These are phyloP conservation scores for Tricladium varicosporioides DNA, from an alignment of 2,329 filamentous ascomycete species.

Conservation along the genomic window DNA sequence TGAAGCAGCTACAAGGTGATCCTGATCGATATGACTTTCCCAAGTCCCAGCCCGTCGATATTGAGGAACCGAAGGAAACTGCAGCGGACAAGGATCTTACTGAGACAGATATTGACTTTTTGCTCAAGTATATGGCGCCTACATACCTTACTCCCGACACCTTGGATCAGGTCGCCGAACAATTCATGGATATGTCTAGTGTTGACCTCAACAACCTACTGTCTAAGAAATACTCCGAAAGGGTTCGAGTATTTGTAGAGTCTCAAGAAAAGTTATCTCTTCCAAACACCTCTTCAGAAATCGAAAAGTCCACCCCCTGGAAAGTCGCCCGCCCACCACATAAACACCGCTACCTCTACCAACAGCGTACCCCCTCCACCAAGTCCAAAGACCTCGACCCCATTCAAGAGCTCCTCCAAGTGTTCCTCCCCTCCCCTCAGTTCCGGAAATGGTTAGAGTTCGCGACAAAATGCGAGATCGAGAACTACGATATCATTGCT, in stretches of 20 bases:
- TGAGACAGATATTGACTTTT: constrained; percentile 80
- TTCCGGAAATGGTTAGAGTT: constrained; percentile 90
- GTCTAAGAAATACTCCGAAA: constrained; percentile 70
- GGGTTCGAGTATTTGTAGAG: constrained; percentile 70
- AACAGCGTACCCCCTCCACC: constrained; percentile 48
- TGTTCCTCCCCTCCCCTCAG: constrained; percentile 77
- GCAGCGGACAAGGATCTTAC: constrained; percentile 60
- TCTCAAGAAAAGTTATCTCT: constrained; percentile 54
- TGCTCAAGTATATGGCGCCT: constrained; percentile 86
- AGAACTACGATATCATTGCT: constrained; percentile 74
- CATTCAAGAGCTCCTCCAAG: constrained; percentile 75
- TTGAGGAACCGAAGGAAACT: constrained; percentile 31
- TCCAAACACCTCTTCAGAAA: constrained; percentile 47
- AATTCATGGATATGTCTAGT: constrained; percentile 80
- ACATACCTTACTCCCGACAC: constrained; percentile 92
- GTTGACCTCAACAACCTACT: constrained; percentile 80
- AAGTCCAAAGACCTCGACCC: constrained; percentile 48
- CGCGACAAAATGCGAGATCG: constrained; percentile 72
- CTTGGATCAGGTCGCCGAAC: constrained; percentile 74
- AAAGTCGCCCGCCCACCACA: constrained; percentile 83
- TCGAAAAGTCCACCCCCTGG: constrained; percentile 60
- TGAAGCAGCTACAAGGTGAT: constrained; percentile 90
- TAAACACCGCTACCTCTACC: constrained; percentile 90
- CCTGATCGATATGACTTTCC: constrained; percentile 87
- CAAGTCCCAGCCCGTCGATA: constrained; percentile 54